Evolutionary conservation across 208 protist genomes (phyloP).

Genomic region (Leishmania martiniquensis): DNA sequence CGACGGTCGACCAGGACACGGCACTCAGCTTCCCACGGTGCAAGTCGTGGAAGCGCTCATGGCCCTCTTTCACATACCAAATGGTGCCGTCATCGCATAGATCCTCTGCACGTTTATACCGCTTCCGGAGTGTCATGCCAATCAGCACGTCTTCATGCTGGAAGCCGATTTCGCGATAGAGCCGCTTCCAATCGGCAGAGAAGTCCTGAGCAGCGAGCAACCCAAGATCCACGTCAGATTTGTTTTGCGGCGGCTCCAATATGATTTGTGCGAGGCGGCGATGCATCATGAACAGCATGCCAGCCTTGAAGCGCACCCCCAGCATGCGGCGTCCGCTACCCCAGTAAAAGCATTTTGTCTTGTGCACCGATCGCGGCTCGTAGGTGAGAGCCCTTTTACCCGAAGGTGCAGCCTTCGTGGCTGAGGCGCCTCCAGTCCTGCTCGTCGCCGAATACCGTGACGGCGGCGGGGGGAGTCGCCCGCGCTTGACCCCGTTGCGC

Average conservation of each 20-base stretch:
- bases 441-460: too few species aligned
- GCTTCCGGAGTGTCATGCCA: neutral
- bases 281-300: conserved; percentile 19
- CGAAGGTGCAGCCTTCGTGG: neutral
- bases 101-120: neutral
- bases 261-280: conserved; percentile 4
- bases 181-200: neutral
- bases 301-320: neutral
- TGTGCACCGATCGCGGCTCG: neutral
- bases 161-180: neutral
- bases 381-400: neutral
- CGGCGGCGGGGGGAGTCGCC: neutral
- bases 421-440: neutral
- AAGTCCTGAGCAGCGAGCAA: neutral
- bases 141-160: conserved; percentile 14
- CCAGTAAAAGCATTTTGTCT: conserved; percentile 27
- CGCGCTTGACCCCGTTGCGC: neutral
- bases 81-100: neutral
- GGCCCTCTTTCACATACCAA: conserved; percentile 4
- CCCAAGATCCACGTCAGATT: neutral
- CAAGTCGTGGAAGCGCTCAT: conserved; percentile 15
- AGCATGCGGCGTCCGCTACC: conserved; percentile 7
- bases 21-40: neutral
- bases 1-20: conserved; percentile 21
- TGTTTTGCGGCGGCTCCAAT: conserved; percentile 1